phyloP scores from a whole-genome alignment of 1,284 basidiomycete genomes.

The Ceratobasidium sp. region DNA sequence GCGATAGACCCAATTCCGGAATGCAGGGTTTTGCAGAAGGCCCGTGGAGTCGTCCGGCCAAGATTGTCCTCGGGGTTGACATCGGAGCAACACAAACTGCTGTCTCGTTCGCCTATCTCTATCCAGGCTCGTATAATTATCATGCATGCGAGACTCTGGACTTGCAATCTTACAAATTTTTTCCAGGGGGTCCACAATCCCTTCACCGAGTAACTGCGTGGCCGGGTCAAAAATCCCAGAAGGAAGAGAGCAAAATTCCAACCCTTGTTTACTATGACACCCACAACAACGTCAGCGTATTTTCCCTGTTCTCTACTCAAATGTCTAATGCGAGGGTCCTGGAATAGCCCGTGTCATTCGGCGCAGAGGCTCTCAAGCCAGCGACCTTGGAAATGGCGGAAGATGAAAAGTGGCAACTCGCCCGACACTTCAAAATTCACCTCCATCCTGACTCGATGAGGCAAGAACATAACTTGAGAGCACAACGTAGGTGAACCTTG shows the following conservation, averaged over 20 bases:
- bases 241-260: conserved; percentile 21
- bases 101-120: neutral
- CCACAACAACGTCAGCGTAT: neutral
- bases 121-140: neutral
- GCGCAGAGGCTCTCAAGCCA: conserved; percentile 6
- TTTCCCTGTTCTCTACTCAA: neutral
- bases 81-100: conserved; percentile 17
- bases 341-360: conserved; percentile 21
- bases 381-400: neutral
- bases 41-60: neutral
- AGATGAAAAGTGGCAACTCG: conserved; percentile 16
- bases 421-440: conserved; percentile 28
- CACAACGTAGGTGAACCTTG: neutral
- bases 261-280: conserved; percentile 23
- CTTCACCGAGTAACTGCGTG: conserved; percentile 8
- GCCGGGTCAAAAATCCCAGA: conserved; percentile 16
- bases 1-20: too few relatives aligned
- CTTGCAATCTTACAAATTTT: neutral
- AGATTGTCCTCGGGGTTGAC: conserved; percentile 4
- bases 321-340: neutral
- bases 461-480: neutral
- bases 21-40: neutral
- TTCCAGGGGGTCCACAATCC: neutral
- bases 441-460: conserved; percentile 24
- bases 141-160: neutral